Evolutionary conservation across 2,329 filamentous ascomycete species (phyloP).

Genomic region (Nemania bipapillata): DNA sequence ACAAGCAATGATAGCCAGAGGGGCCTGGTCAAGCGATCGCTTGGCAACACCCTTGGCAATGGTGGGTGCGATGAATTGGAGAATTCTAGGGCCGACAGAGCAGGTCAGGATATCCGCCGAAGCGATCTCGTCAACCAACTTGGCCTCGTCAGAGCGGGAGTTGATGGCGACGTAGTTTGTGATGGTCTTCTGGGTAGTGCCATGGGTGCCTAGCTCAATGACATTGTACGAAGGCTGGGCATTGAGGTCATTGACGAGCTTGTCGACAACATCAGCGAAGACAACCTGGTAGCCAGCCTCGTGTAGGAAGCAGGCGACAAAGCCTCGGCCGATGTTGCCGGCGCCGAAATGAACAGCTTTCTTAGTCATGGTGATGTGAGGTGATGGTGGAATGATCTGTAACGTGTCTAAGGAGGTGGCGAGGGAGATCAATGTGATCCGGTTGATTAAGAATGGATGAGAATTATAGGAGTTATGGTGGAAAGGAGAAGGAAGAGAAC

Average conservation of each 20-base stretch:
- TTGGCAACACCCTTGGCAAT: slow-evolving; percentile 93
- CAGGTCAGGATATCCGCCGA: slow-evolving; percentile 93
- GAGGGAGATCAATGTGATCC: neutral
- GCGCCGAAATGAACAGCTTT: slow-evolving; percentile 87
- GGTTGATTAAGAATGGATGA: neutral
- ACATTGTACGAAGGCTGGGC: slow-evolving; percentile 82
- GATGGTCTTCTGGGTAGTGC: slow-evolving; percentile 79
- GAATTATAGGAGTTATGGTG: slow-evolving; percentile 1
- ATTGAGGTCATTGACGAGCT: slow-evolving; percentile 83
- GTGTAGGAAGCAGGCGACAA: slow-evolving; percentile 91
- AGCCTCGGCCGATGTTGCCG: slow-evolving; percentile 86
- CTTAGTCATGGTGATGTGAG: slow-evolving; percentile 60
- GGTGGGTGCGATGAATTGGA: slow-evolving; percentile 94
- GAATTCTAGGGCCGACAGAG: slow-evolving; percentile 93
- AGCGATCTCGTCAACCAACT: slow-evolving; percentile 85
- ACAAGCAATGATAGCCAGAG: slow-evolving; percentile 92
- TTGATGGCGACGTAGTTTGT: slow-evolving; percentile 98
- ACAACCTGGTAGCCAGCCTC: slow-evolving; percentile 95
- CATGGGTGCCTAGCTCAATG: slow-evolving; percentile 88
- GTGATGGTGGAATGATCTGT: slow-evolving; percentile 5
- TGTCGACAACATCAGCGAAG: slow-evolving; percentile 93
- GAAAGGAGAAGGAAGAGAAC: slow-evolving; percentile 2
- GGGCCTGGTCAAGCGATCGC: slow-evolving; percentile 71
- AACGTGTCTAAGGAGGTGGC: neutral
- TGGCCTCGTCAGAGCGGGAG: slow-evolving; percentile 83